Evolutionary conservation across 1,284 basidiomycete species (phyloP), one percentile per base, ranked within the genome.

Genomic region (Leccinum subrobustum): DNA sequence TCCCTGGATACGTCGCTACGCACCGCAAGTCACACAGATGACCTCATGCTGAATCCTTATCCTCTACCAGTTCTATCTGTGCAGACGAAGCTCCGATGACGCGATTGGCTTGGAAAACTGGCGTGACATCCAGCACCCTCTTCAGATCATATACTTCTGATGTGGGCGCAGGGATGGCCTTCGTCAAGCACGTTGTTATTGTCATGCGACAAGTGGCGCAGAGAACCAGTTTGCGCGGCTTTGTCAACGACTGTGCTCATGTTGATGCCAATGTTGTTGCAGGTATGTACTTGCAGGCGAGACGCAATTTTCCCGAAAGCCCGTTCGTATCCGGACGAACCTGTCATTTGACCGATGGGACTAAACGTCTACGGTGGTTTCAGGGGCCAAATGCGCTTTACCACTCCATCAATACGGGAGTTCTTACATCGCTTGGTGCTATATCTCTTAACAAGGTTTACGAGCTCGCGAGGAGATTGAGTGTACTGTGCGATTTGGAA

Each of bases 181-280:
- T 73, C 25, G 70, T 75, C 53, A 78, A 80, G 62, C 73, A 75
- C 33, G 72, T 79, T 48, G 73, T 75, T 1, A 66, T 71, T 37
- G 77, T 77, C 9, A 67, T 72, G 20, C 67, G 67, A 57, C 74
- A 79, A 52, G 71, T 75, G 35, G 73, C 67, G 5, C 68, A 66
- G n/a, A 68, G 67, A 33, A 60, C 69, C 23, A 64, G 63, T 7
- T 61, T 79, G 55, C 73, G 68, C 16, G 72, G 76, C 3, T 71
- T 75, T 52, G 16, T 65, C 16, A 76, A 78, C 31, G 77, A 79
- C 53, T 78, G 70, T 56, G 53, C 35, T 27, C 54, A 70, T 31
- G 56, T 75, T 25, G 65, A 71, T 27, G 67, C 70, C 23, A 71
- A 76, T 20, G 70, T 79, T 50, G 65, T 80, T 31, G 31, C 31